Evolutionary conservation across 192 early-diverging fungal genomes (phyloP).

Genomic region (Backusella mclennaniae): DNA sequence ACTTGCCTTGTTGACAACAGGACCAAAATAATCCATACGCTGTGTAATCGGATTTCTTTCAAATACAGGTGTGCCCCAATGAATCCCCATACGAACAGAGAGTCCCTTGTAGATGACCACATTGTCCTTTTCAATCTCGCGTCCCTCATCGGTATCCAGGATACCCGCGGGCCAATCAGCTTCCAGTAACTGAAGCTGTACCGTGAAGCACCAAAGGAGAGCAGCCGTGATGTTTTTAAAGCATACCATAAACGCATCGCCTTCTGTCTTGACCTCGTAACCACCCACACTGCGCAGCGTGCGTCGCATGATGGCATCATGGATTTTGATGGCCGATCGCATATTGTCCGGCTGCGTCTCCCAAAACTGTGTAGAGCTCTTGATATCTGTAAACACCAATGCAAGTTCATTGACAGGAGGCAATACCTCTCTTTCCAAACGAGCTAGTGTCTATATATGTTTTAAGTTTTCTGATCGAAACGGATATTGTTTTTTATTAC

Average conservation of each 20-base stretch:
- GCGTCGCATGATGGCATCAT: conserved; percentile 81
- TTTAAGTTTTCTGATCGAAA: not conserved
- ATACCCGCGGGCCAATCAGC: conserved; percentile 90
- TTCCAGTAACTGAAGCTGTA: conserved; percentile 75
- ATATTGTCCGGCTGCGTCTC: conserved; percentile 82
- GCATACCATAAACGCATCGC: conserved; percentile 92
- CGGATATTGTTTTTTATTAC: not conserved
- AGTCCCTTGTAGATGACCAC: conserved; percentile 80
- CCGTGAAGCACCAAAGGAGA: conserved; percentile 85
- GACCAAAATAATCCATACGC: conserved; percentile 97
- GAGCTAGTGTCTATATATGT: conserved; percentile 44
- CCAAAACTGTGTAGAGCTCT: conserved; percentile 92
- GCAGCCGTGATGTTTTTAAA: conserved; percentile 83
- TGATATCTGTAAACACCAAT: conserved; percentile 92
- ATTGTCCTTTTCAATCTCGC: conserved; percentile 62
- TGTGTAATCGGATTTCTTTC: conserved; percentile 88
- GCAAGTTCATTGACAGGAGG: conserved; percentile 83
- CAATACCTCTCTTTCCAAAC: conserved; percentile 73
- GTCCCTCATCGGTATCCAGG: conserved; percentile 71
- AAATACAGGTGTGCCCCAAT: conserved; percentile 84
- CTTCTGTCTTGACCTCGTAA: conserved; percentile 96
- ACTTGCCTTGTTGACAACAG: conserved; percentile 86
- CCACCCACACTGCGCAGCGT: conserved; percentile 80
- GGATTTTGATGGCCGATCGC: conserved; percentile 84
- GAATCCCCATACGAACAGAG: conserved; percentile 94